Percentiles rank a stretch among this genome's conserved stretches.
Evolutionary conservation across 2,329 filamentous ascomycete species (phyloP).

Genomic region (Claviceps paspali): DNA sequence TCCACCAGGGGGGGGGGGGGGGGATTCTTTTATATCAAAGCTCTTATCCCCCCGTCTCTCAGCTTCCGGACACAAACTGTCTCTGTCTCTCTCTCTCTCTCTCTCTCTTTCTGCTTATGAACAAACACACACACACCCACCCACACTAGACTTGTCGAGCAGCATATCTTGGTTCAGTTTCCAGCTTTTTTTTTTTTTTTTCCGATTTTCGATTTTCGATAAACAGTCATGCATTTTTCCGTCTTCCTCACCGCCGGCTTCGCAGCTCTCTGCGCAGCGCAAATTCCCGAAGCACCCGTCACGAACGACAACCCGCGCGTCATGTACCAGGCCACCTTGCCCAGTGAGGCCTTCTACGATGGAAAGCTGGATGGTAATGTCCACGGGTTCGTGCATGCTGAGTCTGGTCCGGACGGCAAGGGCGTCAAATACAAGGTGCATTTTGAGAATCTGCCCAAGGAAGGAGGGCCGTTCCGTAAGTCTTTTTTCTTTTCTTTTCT

Average conservation of each 20-base stretch:
- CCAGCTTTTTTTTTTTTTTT: too few relatives aligned
- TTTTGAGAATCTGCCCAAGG: conserved; percentile 42
- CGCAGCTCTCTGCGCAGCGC: conserved; percentile 11
- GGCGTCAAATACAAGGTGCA: conserved; percentile 40
- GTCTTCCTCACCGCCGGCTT: neutral
- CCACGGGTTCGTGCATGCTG: conserved; percentile 34
- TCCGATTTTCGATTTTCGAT: too few relatives aligned
- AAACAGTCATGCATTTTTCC: conserved; percentile 4
- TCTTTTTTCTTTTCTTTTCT: conserved; percentile 6
- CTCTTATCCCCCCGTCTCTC: too few relatives aligned
- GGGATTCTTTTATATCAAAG: too few relatives aligned
- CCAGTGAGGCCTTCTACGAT: conserved; percentile 35
- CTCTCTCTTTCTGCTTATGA: too few relatives aligned
- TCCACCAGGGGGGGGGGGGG: too few relatives aligned
- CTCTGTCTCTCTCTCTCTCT: too few relatives aligned
- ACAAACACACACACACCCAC: too few relatives aligned
- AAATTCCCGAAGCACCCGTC: conserved; percentile 30
- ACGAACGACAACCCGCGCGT: conserved; percentile 40
- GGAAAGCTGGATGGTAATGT: conserved; percentile 29
- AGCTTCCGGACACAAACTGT: too few relatives aligned
- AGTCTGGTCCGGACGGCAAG: conserved; percentile 29
- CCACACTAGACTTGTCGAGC: too few relatives aligned
- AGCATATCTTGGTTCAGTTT: too few relatives aligned
- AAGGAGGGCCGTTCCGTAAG: conserved; percentile 45
- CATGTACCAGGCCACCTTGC: conserved; percentile 41